Percentiles rank a stretch among this genome's conserved stretches.
Conservation (phyloP, 495 filamentous ascomycete genomes). For the Talaromyces thailandensis region DNA sequence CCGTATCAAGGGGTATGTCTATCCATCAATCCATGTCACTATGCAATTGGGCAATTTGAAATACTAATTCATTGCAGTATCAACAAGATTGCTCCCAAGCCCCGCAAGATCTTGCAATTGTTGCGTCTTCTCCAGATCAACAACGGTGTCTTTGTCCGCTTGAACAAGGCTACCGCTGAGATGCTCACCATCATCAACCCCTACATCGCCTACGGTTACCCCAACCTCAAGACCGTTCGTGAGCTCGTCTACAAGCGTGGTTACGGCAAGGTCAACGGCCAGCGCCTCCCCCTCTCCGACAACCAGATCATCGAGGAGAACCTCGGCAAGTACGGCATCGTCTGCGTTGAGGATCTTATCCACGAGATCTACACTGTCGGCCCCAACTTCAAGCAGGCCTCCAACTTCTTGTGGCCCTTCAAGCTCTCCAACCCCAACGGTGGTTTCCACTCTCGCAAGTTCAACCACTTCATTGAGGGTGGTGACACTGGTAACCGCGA, state of each 20-base stretch:
- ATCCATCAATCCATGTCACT: not conserved
- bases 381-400: conserved; percentile 99
- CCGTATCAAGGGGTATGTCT: conserved; percentile 88
- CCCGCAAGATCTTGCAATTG: conserved; percentile 98
- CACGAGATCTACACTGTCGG: conserved; percentile 99
- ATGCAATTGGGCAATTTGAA: not conserved
- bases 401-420: conserved; percentile 99
- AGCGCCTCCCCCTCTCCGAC: conserved; percentile 92
- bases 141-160: conserved; percentile 95
- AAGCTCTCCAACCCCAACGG: conserved; percentile 97
- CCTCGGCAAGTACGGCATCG: conserved; percentile 96
- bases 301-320: conserved; percentile 94
- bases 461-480: conserved; percentile 99
- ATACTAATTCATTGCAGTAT: conserved; percentile 52
- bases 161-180: conserved; percentile 96
- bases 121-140: conserved; percentile 99
- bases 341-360: conserved; percentile 98
- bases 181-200: conserved; percentile 98
- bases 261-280: conserved; percentile 95
- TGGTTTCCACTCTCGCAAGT: conserved; percentile 91
- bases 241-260: conserved; percentile 99
- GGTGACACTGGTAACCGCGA: conserved; percentile 97
- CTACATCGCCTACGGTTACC: conserved; percentile 97
- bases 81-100: conserved; percentile 99
- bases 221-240: conserved; percentile 96